Evolutionary conservation across 2,329 filamentous ascomycete species (phyloP).

Genomic region (Zasmidium citrigriseum): DNA sequence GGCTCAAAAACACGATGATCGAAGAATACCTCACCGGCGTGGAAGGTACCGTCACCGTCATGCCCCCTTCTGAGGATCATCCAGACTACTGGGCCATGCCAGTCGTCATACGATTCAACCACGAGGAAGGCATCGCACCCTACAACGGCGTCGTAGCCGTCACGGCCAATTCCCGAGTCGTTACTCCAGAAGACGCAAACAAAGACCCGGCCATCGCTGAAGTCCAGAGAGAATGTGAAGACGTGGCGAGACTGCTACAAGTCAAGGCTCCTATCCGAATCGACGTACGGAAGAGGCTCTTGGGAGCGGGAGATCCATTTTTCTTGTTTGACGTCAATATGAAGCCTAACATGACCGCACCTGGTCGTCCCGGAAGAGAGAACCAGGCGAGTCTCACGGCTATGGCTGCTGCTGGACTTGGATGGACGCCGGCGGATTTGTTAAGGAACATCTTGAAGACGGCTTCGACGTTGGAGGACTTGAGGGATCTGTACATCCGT

Average conservation of each 20-base stretch:
- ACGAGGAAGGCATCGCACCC: slow-evolving; percentile 49
- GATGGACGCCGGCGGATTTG: slow-evolving; percentile 46
- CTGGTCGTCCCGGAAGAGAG: slow-evolving; percentile 49
- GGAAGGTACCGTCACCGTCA: slow-evolving; percentile 55
- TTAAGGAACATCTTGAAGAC: slow-evolving; percentile 39
- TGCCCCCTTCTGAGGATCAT: slow-evolving; percentile 45
- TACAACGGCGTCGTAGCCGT: slow-evolving; percentile 54
- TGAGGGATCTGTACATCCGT: slow-evolving; percentile 9
- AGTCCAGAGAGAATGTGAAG: slow-evolving; percentile 43
- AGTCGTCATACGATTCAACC: slow-evolving; percentile 51
- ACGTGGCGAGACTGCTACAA: slow-evolving; percentile 41
- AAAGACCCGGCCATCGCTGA: slow-evolving; percentile 36
- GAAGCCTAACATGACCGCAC: slow-evolving; percentile 55
- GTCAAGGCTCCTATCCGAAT: slow-evolving; percentile 50
- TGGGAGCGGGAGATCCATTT: slow-evolving; percentile 38
- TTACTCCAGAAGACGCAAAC: slow-evolving; percentile 35
- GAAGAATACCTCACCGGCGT: slow-evolving; percentile 53
- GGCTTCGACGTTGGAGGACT: slow-evolving; percentile 9
- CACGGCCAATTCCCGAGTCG: slow-evolving; percentile 48
- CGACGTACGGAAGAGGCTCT: slow-evolving; percentile 45
- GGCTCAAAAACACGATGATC: slow-evolving; percentile 46
- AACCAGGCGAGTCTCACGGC: slow-evolving; percentile 51
- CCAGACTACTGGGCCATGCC: slow-evolving; percentile 47
- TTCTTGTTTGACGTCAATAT: slow-evolving; percentile 56
- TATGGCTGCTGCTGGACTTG: slow-evolving; percentile 45